Evolutionary conservation across 208 protist genomes (phyloP).

Genomic region (Leptomonas seymouri): DNA sequence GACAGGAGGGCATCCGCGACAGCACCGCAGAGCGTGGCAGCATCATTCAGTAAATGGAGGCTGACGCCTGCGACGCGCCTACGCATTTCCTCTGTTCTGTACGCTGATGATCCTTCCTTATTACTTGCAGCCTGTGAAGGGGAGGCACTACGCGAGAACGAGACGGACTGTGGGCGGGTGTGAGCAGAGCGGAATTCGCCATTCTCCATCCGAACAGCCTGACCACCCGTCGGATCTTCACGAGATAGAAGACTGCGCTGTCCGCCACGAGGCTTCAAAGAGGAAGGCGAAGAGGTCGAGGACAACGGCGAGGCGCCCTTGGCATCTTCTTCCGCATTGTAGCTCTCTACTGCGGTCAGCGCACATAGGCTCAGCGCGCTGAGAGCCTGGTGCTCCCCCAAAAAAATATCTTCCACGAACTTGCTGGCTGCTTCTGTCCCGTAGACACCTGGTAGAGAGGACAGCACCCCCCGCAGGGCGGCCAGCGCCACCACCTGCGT

Average conservation of each 20-base stretch:
- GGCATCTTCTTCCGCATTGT: neutral
- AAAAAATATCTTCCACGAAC: slow-evolving; percentile 52
- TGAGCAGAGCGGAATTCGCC: no score
- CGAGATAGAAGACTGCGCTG: slow-evolving; percentile 25
- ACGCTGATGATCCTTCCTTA: neutral
- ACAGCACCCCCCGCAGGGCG: slow-evolving; percentile 48
- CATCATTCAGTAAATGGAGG: slow-evolving; percentile 21
- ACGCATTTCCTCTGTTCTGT: neutral
- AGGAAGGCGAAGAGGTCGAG: neutral
- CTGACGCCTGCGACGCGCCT: slow-evolving; percentile 9
- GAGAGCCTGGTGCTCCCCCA: slow-evolving; percentile 52
- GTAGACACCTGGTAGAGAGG: slow-evolving; percentile 34
- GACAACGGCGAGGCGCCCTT: neutral
- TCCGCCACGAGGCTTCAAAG: neutral
- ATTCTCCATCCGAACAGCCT: no score
- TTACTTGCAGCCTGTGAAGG: neutral
- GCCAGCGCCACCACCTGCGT: slow-evolving; percentile 65
- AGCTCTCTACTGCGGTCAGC: slow-evolving; percentile 10
- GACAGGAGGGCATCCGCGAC: slow-evolving; percentile 29
- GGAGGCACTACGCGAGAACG: neutral
- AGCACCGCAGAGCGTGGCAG: slow-evolving; percentile 12
- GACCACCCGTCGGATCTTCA: neutral
- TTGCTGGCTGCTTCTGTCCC: slow-evolving; percentile 25
- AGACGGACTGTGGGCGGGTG: neutral
- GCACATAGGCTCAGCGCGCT: slow-evolving; percentile 32